phyloP scores from a whole-genome alignment of 108 stramenopile species.

The Cyclotella cryptica region DNA sequence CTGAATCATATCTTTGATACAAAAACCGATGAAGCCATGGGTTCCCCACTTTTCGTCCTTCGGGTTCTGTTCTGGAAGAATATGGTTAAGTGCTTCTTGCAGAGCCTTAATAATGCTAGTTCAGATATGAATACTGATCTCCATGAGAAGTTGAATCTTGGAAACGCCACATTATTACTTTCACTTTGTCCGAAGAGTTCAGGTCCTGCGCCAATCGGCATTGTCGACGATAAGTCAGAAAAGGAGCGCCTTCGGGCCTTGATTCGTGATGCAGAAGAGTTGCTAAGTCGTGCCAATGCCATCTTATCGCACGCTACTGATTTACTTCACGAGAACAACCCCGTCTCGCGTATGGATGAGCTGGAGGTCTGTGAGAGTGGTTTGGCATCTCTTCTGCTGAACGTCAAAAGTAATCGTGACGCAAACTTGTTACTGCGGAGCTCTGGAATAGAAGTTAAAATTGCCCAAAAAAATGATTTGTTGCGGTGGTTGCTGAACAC shows the following conservation, averaged over 20 bases:
- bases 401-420: conserved; percentile 38
- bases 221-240: conserved; percentile 36
- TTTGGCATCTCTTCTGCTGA: conserved; percentile 51
- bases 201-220: background rate
- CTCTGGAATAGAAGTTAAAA: conserved; percentile 30
- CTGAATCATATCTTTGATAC: conserved; percentile 25
- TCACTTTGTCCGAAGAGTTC: conserved; percentile 19
- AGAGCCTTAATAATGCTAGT: conserved; percentile 4
- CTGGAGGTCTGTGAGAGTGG: conserved; percentile 49
- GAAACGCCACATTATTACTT: conserved; percentile 30
- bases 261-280: conserved; percentile 56
- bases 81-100: conserved; percentile 30
- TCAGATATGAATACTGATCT: background rate
- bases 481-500: conserved; percentile 70
- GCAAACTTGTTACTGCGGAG: conserved; percentile 42
- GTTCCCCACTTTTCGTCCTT: conserved; percentile 18
- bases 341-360: conserved; percentile 40
- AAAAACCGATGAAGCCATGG: conserved; percentile 23
- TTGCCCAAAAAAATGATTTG: conserved; percentile 53
- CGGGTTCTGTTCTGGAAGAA: conserved; percentile 37
- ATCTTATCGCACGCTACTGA: conserved; percentile 43
- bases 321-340: conserved; percentile 50
- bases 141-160: background rate
- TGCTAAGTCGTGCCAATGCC: conserved; percentile 37
- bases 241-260: conserved; percentile 31